A percentile compares a stretch with the other conserved stretches of the same genome.
Conservation (phyloP, 164 flowering plant species). For the Magnolia officinalis region DNA sequence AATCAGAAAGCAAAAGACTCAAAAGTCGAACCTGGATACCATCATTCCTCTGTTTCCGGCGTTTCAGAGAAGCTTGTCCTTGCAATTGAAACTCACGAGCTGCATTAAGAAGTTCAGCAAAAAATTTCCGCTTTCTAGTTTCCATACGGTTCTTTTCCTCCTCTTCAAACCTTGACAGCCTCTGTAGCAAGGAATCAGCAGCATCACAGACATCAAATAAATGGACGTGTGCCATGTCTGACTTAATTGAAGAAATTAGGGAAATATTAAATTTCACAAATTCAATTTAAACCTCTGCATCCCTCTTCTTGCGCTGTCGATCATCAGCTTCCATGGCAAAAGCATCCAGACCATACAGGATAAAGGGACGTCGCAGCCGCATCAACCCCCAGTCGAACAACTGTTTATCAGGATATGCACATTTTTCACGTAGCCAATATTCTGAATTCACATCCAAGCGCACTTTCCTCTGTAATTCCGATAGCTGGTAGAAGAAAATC, state of each 20-base stretch:
- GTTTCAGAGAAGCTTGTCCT: slow-evolving; percentile 75
- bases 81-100: slow-evolving; percentile 87
- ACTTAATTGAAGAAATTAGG: neutral
- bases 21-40: slow-evolving; percentile 58
- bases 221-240: neutral
- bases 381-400: slow-evolving; percentile 91
- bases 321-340: slow-evolving; percentile 83
- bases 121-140: slow-evolving; percentile 80
- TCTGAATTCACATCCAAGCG: slow-evolving; percentile 84
- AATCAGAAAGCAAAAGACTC: neutral
- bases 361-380: slow-evolving; percentile 57
- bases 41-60: slow-evolving; percentile 91
- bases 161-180: slow-evolving; percentile 78
- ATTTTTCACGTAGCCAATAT: slow-evolving; percentile 69
- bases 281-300: slow-evolving; percentile 60
- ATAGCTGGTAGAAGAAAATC: slow-evolving; percentile 56
- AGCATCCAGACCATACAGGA: slow-evolving; percentile 69
- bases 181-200: slow-evolving; percentile 44
- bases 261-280: neutral
- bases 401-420: slow-evolving; percentile 74
- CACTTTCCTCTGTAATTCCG: slow-evolving; percentile 78
- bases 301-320: slow-evolving; percentile 78
- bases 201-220: neutral
- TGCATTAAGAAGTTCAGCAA: slow-evolving; percentile 80
- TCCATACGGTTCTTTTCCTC: slow-evolving; percentile 80